phyloP scores from a whole-genome alignment of 108 stramenopile species.

The Cafeteria roenbergensis region DNA sequence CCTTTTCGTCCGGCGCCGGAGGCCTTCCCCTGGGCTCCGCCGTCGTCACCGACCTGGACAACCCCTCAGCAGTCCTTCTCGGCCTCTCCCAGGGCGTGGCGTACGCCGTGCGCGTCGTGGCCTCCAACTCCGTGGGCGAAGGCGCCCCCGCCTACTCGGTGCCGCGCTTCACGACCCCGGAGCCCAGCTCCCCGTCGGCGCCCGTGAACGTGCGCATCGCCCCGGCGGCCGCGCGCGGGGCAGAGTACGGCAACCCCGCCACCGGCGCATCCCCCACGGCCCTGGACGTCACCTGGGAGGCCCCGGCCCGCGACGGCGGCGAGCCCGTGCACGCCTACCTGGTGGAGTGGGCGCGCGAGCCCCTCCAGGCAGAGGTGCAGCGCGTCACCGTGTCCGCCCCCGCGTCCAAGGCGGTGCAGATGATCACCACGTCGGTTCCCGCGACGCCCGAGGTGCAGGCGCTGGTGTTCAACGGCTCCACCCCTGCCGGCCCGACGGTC shows the following conservation, averaged over 20 bases:
- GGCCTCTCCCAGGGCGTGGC: constrained; percentile 51
- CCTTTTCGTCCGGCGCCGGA: constrained; percentile 26
- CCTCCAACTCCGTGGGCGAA: constrained; percentile 49
- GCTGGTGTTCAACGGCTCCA: constrained; percentile 30
- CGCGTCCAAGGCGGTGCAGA: constrained; percentile 31
- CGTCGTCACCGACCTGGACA: constrained; percentile 36
- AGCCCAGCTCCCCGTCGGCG: constrained; percentile 45
- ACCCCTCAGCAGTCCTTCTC: constrained; percentile 23
- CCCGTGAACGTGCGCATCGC: constrained; percentile 41
- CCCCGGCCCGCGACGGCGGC: constrained; percentile 49
- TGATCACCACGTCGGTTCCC: constrained; percentile 32
- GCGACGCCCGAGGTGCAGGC: constrained; percentile 51
- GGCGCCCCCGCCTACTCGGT: constrained; percentile 41
- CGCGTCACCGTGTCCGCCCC: constrained; percentile 36
- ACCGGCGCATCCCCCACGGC: constrained; percentile 13
- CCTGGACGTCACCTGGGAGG: constrained; percentile 39
- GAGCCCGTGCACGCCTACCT: constrained; percentile 43
- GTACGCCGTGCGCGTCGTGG: constrained; percentile 57
- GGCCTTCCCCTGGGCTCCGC: constrained; percentile 42
- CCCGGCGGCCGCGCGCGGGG: constrained; percentile 45
- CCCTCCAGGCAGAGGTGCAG: constrained; percentile 51
- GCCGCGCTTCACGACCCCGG: constrained; percentile 48
- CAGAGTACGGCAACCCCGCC: constrained; percentile 16
- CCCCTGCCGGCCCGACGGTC: constrained; percentile 16
- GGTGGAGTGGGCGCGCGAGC: constrained; percentile 52